These are phyloP conservation scores for Gossypium davidsonii DNA, from an alignment of 441 rosid species.

Conservation along the genomic window DNA sequence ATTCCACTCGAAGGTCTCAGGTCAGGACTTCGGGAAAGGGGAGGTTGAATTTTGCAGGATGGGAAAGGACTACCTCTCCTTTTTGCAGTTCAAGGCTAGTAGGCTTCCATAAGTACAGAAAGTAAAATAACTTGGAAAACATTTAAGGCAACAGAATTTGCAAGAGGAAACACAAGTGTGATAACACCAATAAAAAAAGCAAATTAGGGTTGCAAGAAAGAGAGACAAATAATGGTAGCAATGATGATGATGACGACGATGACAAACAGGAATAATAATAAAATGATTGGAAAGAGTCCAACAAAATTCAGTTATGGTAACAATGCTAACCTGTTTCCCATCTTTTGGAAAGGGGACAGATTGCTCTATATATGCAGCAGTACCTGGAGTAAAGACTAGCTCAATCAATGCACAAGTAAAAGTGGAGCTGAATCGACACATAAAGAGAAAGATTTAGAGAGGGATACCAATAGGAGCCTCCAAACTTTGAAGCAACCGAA, in stretches of 20 bases:
- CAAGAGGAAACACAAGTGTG: not conserved
- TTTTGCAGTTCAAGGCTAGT: not conserved
- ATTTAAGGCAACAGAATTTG: not conserved
- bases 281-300: not conserved
- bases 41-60: not conserved
- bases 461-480: conserved; percentile 60
- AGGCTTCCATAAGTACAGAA: not conserved
- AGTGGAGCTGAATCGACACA: not conserved
- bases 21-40: not conserved
- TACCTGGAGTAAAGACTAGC: conserved; percentile 44
- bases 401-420: not conserved
- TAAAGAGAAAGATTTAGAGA: not conserved
- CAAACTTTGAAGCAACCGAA: conserved; percentile 54
- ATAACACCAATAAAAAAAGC: not conserved
- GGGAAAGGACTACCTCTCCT: not conserved
- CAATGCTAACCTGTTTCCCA: conserved; percentile 66
- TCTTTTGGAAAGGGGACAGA: conserved; percentile 77
- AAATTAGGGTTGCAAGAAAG: not conserved
- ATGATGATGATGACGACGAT: not conserved
- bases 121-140: not conserved
- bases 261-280: not conserved
- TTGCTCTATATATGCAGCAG: conserved; percentile 68
- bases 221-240: not conserved
- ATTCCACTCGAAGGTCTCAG: not conserved
- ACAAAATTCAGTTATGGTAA: not conserved